A percentile compares a stretch with the other conserved stretches of the same genome.
Conservation (phyloP, 257 asterid genomes). For the Solanum corneliomulleri region DNA sequence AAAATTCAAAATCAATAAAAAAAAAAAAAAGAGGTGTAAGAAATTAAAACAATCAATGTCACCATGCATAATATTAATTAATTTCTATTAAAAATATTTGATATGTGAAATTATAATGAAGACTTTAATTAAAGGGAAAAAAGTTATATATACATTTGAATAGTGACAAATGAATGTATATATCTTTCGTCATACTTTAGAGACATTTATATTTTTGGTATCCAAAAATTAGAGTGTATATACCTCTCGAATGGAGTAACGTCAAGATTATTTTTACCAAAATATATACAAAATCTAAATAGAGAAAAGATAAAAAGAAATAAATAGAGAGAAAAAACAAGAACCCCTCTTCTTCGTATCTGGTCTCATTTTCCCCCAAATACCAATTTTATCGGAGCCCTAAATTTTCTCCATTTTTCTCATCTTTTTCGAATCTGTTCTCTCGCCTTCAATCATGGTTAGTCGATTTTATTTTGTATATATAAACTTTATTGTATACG, state of each 20-base stretch:
- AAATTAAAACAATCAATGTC: too few relatives aligned
- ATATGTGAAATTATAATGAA: background rate
- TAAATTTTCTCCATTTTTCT: conserved; percentile 16
- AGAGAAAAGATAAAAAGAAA: too few relatives aligned
- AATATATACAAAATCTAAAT: background rate
- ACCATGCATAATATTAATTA: too few relatives aligned
- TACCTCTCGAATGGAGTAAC: background rate
- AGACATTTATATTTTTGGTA: accelerated
- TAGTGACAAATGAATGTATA: too few relatives aligned
- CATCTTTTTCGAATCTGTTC: background rate
- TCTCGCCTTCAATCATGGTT: conserved; percentile 12
- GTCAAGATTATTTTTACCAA: background rate
- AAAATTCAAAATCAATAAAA: too few relatives aligned
- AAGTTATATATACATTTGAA: too few relatives aligned
- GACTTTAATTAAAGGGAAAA: too few relatives aligned
- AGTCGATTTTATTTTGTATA: background rate
- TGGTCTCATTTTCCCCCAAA: background rate
- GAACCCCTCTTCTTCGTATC: background rate
- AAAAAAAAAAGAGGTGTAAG: too few relatives aligned
- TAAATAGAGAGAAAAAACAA: background rate
- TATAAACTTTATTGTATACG: background rate
- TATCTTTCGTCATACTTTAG: too few relatives aligned
- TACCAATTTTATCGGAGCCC: conserved; percentile 20
- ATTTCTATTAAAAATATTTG: too few relatives aligned
- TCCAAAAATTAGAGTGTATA: too few relatives aligned